Conservation (phyloP, 2,329 filamentous ascomycete species). For the Ascocoryne sarcoides region DNA sequence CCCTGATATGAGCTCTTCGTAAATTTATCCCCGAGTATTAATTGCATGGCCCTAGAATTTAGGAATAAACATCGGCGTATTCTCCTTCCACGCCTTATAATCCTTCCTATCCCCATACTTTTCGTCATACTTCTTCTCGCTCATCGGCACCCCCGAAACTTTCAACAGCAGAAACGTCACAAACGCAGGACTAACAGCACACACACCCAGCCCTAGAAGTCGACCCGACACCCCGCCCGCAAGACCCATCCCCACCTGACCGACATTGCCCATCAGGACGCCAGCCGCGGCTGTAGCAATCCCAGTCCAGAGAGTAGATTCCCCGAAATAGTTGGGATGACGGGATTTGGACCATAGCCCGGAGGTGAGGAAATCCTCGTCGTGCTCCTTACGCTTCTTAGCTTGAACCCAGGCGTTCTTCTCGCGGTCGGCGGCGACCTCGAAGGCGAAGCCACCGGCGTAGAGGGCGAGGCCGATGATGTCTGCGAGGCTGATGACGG, state of each 20-base stretch:
- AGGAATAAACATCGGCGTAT: constrained; percentile 56
- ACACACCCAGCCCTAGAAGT: constrained; percentile 34
- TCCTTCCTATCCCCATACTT: constrained; percentile 54
- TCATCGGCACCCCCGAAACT: constrained; percentile 56
- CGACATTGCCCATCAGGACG: constrained; percentile 43
- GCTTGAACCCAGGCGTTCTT: constrained; percentile 53
- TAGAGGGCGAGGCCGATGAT: constrained; percentile 50
- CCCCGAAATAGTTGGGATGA: constrained; percentile 68
- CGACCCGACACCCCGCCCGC: constrained; percentile 35
- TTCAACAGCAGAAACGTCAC: constrained; percentile 54
- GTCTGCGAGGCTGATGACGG: constrained; percentile 41
- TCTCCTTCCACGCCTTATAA: constrained; percentile 59
- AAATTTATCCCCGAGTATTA: too few species aligned
- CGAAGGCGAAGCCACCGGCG: constrained; percentile 48
- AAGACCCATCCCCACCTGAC: constrained; percentile 49
- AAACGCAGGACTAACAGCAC: constrained; percentile 51
- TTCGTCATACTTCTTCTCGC: constrained; percentile 61
- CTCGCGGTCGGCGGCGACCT: constrained; percentile 54
- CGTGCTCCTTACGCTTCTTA: constrained; percentile 56
- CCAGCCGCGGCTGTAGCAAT: constrained; percentile 52
- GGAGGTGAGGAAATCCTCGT: constrained; percentile 55
- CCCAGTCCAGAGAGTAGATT: constrained; percentile 59
- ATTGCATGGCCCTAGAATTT: too few species aligned
- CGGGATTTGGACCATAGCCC: constrained; percentile 53
- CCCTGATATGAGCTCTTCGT: too few species aligned